Evolutionary conservation across 2,329 filamentous ascomycete species (phyloP).

Genomic region (Claviceps spartinae): DNA sequence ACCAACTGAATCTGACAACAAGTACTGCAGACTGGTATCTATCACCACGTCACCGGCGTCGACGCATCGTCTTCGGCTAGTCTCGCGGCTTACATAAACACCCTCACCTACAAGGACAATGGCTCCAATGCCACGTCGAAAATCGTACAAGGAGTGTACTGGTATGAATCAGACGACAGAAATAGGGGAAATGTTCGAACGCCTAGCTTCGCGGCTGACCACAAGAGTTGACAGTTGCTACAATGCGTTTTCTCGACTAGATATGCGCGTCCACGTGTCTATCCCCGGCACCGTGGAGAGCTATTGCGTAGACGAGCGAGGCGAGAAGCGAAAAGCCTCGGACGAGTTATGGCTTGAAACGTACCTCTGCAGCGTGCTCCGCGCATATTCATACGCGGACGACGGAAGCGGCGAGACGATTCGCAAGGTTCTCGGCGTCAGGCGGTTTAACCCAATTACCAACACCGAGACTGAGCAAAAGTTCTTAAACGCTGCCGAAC

Average conservation of each 20-base stretch:
- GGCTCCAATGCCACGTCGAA: conserved; percentile 61
- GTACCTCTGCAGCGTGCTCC: conserved; percentile 85
- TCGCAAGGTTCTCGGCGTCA: conserved; percentile 92
- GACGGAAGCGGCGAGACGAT: conserved; percentile 89
- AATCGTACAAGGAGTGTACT: conserved; percentile 88
- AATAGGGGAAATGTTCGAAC: too few species aligned
- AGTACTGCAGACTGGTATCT: conserved; percentile 60
- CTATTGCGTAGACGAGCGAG: conserved; percentile 93
- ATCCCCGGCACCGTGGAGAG: conserved; percentile 94
- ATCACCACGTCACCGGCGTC: conserved; percentile 94
- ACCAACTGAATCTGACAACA: conserved; percentile 8
- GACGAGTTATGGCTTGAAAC: conserved; percentile 96
- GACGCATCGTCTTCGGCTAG: conserved; percentile 96
- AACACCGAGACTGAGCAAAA: conserved; percentile 97
- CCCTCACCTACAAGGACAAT: conserved; percentile 77
- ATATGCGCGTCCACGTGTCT: conserved; percentile 97
- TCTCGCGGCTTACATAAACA: conserved; percentile 95
- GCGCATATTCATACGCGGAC: conserved; percentile 93
- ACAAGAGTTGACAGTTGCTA: conserved; percentile 53
- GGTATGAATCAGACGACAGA: conserved; percentile 37
- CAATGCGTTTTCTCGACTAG: conserved; percentile 95
- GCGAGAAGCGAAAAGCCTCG: conserved; percentile 84
- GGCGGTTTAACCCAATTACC: conserved; percentile 92
- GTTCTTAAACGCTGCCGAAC: conserved; percentile 87
- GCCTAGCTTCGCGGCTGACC: neutral